phyloP scores from a whole-genome alignment of 345 rosid species.

The Lenwebbia sp. region DNA sequence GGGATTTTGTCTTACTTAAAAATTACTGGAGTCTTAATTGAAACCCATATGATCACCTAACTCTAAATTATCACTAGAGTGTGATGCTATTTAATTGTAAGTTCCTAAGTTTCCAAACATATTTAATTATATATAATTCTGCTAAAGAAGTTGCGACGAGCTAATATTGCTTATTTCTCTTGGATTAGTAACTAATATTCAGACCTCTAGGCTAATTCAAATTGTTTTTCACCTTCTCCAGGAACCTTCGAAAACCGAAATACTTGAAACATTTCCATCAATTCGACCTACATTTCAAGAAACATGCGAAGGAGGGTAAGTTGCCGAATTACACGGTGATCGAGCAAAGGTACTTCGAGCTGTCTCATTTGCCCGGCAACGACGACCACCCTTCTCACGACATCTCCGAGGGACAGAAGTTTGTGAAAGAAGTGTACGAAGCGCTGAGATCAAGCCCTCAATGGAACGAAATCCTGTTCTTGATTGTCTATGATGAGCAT shows the following conservation, averaged over 20 bases:
- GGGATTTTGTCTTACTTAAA: background rate
- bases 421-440: slow-evolving; percentile 74
- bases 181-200: background rate
- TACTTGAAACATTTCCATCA: slow-evolving; percentile 60
- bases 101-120: background rate
- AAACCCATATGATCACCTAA: background rate
- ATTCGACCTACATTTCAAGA: slow-evolving; percentile 58
- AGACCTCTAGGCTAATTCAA: background rate
- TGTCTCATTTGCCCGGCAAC: slow-evolving; percentile 42
- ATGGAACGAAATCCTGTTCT: slow-evolving; percentile 62
- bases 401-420: slow-evolving; percentile 61
- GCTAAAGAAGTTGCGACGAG: too few relatives aligned
- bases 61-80: background rate
- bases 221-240: slow-evolving; percentile 2
- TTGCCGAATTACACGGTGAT: slow-evolving; percentile 80
- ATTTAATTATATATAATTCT: background rate
- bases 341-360: slow-evolving; percentile 65
- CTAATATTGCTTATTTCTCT: background rate
- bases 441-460: slow-evolving; percentile 74
- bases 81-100: background rate
- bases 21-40: background rate
- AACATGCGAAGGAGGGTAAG: slow-evolving; percentile 59
- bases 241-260: slow-evolving; percentile 70
- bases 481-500: slow-evolving; percentile 66
- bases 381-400: slow-evolving; percentile 91